Base-by-base conservation (phyloP, 1,284 basidiomycete species). In the Cutaneotrichosporon dermatis region DNA sequence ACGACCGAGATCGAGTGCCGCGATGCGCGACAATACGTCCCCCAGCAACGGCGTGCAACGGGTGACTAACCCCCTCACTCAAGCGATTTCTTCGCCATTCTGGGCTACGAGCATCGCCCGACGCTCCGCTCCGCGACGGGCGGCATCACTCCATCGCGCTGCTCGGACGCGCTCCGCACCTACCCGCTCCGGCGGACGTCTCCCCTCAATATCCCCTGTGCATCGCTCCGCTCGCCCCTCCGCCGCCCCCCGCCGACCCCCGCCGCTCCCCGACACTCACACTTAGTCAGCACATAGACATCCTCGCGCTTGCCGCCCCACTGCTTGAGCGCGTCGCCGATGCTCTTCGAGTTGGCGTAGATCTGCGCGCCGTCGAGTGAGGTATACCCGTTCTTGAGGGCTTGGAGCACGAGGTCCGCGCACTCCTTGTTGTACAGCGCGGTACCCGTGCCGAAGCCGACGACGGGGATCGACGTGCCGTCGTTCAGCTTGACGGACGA, bases 241-340 rank as follows among this genome's bases (percentile, higher is more conserved):
- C 15, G 12, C 9, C 9, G 8, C 39, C 39, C 9, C 39, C 15
- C 46, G 7, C 46, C 46, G 11, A 16, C 33, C 46, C 25, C 25
- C 25, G 11, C 5, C 8, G 41, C 2, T 8, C 40, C 9, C 37
- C 25, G 10, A 16, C n/a, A 70, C 73, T 61, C 59, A 73, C 74
- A 73, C 64, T 82, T 83, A 33, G 80, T 82, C 2, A 84, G 82
- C n/a, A 86, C 67, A 66, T 76, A 86, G 11, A 86, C 59, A 15
- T 57, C 57, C 51, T 62, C 61, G 51, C 58, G 61, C 61, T 62
- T 62, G 6, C 54, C 56, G 51, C 54, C 88, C 85, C 94, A 95
- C 34, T 94, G 54, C 45, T 80, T 77, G 44, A 86, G 77, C 1
- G 82, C 85, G 40, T 74, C 68, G 2, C 84, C 83, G 25, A 85